Evolutionary conservation across 257 asterid genomes (phyloP).

Genomic region (Verbena officinalis): DNA sequence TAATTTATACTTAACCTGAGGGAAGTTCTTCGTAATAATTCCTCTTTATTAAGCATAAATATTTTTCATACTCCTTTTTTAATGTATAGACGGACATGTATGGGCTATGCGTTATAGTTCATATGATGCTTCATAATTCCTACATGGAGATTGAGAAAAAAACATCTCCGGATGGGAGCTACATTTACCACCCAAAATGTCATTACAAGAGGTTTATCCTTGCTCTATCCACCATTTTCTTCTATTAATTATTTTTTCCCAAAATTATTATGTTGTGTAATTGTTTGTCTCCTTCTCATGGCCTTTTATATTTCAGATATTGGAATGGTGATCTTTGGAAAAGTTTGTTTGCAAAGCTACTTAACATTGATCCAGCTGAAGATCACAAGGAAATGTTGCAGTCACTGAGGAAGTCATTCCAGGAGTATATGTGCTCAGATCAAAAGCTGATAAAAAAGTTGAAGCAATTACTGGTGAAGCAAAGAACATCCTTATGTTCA

Average conservation of each 20-base stretch:
- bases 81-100: conserved; percentile 73
- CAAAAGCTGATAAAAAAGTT: conserved; percentile 67
- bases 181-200: conserved; percentile 67
- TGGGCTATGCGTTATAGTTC: conserved; percentile 84
- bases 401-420: conserved; percentile 70
- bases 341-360: conserved; percentile 61
- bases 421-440: conserved; percentile 76
- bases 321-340: conserved; percentile 89
- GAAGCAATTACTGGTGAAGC: conserved; percentile 71
- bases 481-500: conserved; percentile 71
- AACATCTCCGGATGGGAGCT: conserved; percentile 52
- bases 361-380: conserved; percentile 58
- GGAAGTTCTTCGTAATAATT: no score
- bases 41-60: neutral
- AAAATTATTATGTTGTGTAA: neutral
- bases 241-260: no score
- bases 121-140: conserved; percentile 80
- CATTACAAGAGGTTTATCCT: conserved; percentile 65
- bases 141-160: conserved; percentile 81
- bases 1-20: no score
- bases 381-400: conserved; percentile 57
- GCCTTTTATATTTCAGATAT: conserved; percentile 47
- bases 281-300: conserved; percentile 1
- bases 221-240: neutral
- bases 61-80: neutral